Base-by-base conservation (phyloP, 768 basidiomycete genomes). In the Tricholoma bakamatsutake region DNA sequence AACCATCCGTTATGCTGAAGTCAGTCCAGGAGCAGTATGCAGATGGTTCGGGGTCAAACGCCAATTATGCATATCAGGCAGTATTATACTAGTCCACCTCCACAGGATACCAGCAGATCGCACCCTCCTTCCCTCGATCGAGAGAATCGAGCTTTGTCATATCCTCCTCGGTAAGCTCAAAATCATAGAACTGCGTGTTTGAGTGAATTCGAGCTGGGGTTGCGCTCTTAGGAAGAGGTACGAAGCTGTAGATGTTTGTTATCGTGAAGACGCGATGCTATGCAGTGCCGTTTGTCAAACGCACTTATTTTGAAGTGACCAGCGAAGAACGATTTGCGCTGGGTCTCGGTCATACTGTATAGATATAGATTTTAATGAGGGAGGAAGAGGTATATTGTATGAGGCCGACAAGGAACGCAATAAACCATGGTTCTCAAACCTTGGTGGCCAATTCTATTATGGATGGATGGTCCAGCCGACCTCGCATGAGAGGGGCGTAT, bases 291-390 rank as follows among this genome's bases (percentile, higher is more conserved):
- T 17, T 39, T 31, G 53, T 54, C 53, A 46, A 53, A 71, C 80
- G 49, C 62, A 89, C 88, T 85, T 84, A 64, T 80, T 82, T 67
- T 97, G 94, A 35, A 98, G 72, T 28, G 92, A 94, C 91, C 93
- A 97, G 21, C 95, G 82, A 54, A 97, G 73, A 13, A 97, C 79
- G 45, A 96, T 76, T 64, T 97, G 94, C 15, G 92, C 85, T 4
- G 81, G 79, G 40, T 85, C 81, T 53, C 82, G 80, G 40, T 70
- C 68, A 60, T 83, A 69, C 85, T 90, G 57, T 18, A 37, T 48
- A 12, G 17, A 33, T 13, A 24, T 48, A 10, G 17, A 33, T 13
- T 21, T 34, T 34, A 28, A 52, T 18, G 46, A 27, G 21, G 27
- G 49, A 13, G 40, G 53, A 8, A 35, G 40, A 24, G 48, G 24